Evolutionary conservation across 805 yeast genomes (phyloP).

Genomic region (Kazachstania martiniae): DNA sequence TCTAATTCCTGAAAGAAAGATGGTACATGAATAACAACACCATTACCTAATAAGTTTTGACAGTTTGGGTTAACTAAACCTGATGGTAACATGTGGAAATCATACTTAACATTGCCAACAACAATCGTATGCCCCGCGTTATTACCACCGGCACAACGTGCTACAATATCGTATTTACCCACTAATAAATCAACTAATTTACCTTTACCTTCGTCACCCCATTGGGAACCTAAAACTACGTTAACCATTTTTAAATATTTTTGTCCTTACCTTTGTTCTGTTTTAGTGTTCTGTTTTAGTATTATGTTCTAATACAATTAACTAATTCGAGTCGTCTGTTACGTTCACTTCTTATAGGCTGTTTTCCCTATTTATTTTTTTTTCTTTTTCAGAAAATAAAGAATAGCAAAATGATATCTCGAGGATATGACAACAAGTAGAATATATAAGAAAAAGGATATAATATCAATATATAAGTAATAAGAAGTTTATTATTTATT

Average conservation of each 20-base stretch:
- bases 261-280: not conserved
- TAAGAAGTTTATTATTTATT: too few species aligned
- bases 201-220: constrained; percentile 99
- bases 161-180: constrained; percentile 92
- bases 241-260: constrained; percentile 28
- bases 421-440: too few species aligned
- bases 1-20: constrained; percentile 83
- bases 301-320: too few species aligned
- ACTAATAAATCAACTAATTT: constrained; percentile 91
- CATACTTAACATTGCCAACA: constrained; percentile 78
- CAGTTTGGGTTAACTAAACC: constrained; percentile 95
- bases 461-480: too few species aligned
- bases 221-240: constrained; percentile 95
- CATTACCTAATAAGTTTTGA: constrained; percentile 82
- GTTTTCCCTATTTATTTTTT: too few species aligned
- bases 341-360: too few species aligned
- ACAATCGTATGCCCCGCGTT: constrained; percentile 99
- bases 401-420: too few species aligned
- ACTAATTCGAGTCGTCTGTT: too few species aligned
- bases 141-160: constrained; percentile 98
- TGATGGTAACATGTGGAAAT: constrained; percentile 97
- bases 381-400: too few species aligned
- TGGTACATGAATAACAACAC: constrained; percentile 93
- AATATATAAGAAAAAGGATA: too few species aligned
- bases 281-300: too few species aligned